These are phyloP conservation scores for Hericium erinaceus DNA, from an alignment of 768 basidiomycete species.

Conservation along the genomic window DNA sequence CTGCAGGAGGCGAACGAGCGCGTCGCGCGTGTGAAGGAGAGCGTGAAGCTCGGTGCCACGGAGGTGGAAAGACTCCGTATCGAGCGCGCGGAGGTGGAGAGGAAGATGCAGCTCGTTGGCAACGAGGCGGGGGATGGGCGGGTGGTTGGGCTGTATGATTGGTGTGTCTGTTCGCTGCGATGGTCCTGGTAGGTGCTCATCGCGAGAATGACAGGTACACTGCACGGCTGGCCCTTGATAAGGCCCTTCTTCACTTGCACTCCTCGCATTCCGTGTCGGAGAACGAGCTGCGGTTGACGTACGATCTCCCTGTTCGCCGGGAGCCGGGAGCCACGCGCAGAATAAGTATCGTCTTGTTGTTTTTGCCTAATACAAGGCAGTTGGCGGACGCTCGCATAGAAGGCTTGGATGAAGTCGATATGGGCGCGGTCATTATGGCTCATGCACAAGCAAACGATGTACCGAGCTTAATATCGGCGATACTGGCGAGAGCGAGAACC, in stretches of 20 bases:
- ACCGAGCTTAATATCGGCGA: conserved; percentile 51
- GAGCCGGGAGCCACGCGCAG: conserved; percentile 17
- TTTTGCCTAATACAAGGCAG: conserved; percentile 58
- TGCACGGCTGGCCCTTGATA: conserved; percentile 57
- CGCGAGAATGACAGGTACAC: conserved; percentile 45
- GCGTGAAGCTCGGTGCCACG: conserved; percentile 44
- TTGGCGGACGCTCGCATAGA: conserved; percentile 50
- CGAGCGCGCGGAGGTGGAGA: conserved; percentile 62
- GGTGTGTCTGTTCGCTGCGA: conserved; percentile 33
- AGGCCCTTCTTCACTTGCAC: conserved; percentile 48
- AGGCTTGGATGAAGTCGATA: conserved; percentile 42
- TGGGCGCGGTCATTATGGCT: conserved; percentile 50
- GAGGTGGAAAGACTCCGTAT: conserved; percentile 51
- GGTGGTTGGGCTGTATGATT: conserved; percentile 57
- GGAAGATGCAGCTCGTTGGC: conserved; percentile 47
- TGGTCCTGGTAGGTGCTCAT: background rate
- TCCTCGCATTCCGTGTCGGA: conserved; percentile 55
- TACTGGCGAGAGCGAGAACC: conserved; percentile 40
- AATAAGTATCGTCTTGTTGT: conserved; percentile 50
- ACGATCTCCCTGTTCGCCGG: conserved; percentile 32
- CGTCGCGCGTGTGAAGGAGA: conserved; percentile 47
- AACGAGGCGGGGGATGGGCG: conserved; percentile 51
- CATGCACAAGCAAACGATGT: conserved; percentile 59
- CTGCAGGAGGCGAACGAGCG: conserved; percentile 42
- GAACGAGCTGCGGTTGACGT: conserved; percentile 69